Evolutionary conservation across 2,329 filamentous ascomycete genomes (phyloP).

Genomic region (Thelonectria olida): DNA sequence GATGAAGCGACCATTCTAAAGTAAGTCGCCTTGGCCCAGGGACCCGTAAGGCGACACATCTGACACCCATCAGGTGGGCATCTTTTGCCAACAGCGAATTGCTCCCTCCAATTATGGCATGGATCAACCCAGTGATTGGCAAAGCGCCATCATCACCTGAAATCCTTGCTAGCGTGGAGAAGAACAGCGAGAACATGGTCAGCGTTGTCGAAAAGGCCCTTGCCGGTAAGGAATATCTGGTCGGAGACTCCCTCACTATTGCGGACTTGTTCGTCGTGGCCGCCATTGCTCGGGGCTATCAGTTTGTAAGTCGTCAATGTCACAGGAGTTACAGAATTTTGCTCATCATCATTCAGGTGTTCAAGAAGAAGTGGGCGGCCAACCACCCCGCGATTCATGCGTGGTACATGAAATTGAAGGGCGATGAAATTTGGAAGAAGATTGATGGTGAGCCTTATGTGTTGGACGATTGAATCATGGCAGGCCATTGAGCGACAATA

Average conservation of each 20-base stretch:
- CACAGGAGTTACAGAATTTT: too few species aligned
- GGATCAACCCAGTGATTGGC: constrained; percentile 23
- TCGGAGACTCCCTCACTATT: constrained; percentile 13
- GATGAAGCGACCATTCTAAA: constrained; percentile 20
- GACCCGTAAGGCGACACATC: too few species aligned
- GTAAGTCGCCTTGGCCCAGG: background rate
- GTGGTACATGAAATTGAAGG: constrained; percentile 19
- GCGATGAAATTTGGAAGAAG: constrained; percentile 22
- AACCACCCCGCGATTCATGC: constrained; percentile 18
- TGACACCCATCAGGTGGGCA: constrained; percentile 4
- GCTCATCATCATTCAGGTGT: constrained; percentile 4
- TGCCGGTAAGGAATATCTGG: constrained; percentile 11
- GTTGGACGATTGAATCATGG: constrained; percentile 16
- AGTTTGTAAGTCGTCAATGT: background rate
- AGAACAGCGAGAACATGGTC: constrained; percentile 21
- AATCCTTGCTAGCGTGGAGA: constrained; percentile 14
- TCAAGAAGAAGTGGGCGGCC: constrained; percentile 19
- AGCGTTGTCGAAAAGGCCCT: constrained; percentile 17
- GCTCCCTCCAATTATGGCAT: constrained; percentile 21
- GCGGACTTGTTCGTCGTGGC: constrained; percentile 20
- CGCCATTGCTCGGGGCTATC: constrained; percentile 16
- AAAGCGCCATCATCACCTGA: constrained; percentile 14
- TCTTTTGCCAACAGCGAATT: constrained; percentile 21
- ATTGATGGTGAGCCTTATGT: constrained; percentile 22
- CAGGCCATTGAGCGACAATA: too few species aligned